phyloP scores from a whole-genome alignment of 768 basidiomycete genomes.

The Strobilomyces echinocephalus region DNA sequence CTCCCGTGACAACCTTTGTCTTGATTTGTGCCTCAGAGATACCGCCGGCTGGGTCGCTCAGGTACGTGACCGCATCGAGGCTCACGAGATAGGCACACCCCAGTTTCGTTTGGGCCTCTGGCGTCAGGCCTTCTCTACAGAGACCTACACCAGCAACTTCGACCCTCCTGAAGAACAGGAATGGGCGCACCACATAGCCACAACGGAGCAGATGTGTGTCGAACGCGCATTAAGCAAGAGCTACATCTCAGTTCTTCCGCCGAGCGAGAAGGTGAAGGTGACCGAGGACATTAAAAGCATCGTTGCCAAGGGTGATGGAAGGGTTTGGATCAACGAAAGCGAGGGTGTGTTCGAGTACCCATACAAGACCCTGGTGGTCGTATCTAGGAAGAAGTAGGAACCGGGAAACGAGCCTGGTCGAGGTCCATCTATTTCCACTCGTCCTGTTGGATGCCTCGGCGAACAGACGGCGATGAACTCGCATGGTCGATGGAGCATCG shows the following conservation, averaged over 20 bases:
- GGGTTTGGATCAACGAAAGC: slow-evolving; percentile 70
- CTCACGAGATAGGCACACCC: slow-evolving; percentile 67
- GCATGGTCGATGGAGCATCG: background rate
- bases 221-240: slow-evolving; percentile 79
- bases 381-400: slow-evolving; percentile 40
- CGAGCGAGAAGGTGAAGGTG: slow-evolving; percentile 54
- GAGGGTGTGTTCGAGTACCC: slow-evolving; percentile 77
- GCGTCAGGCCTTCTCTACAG: slow-evolving; percentile 63
- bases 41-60: slow-evolving; percentile 69
- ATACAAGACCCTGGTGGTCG: slow-evolving; percentile 63
- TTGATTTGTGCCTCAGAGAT: slow-evolving; percentile 35
- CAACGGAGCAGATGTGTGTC: slow-evolving; percentile 52
- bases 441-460: too few species aligned
- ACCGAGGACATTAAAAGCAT: slow-evolving; percentile 48
- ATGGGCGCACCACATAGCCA: slow-evolving; percentile 49
- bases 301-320: slow-evolving; percentile 54
- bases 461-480: background rate
- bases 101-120: slow-evolving; percentile 78
- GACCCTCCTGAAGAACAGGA: slow-evolving; percentile 50
- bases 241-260: slow-evolving; percentile 65
- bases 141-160: slow-evolving; percentile 58
- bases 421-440: too few species aligned
- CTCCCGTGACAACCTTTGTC: background rate
- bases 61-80: slow-evolving; percentile 65
- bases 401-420: background rate